Evolutionary conservation across 352 stramenopile species (phyloP), one percentile per base, ranked within the genome.

Genomic region (Phytophthora idaei): DNA sequence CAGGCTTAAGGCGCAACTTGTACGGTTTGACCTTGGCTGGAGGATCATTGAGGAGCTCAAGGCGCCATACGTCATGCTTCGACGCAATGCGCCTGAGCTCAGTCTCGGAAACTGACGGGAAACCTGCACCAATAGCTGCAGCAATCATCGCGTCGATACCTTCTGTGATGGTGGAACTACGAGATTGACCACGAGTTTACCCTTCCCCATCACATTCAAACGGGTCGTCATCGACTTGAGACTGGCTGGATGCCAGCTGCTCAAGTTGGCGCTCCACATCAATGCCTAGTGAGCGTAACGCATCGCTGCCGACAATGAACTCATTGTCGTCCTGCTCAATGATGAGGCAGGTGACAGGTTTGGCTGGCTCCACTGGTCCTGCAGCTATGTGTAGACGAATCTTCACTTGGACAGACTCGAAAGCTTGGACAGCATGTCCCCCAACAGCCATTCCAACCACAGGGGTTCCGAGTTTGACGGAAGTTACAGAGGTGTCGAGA

Each of bases 281-380:
- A 41, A 66, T 66, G 2, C 58, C 58, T 3, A 66, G 31, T 4
- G 41, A 47, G 1, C 32, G 11, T 7, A 66, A 7, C 1, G 59
- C 58, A 47, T 66, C 39, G 9, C 54, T 66, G 12, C 29, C 58
- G 1, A 66, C 4, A 48, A 66, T 66, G 9, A 66, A 66, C 32
- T 53, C 58, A 34, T 55, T 39, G 12, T 66, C 58, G 12, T 59
- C 21, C 1, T 66, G 15, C 29, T 67, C 41, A 12, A 60, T 60
- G 3, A 67, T 60, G 1, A 67, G 32, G 29, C 41, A 56, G 6
- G 27, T 42, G 11, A 67, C 59, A 1, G 50, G 50, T n/a, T 53
- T 21, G n/a, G 39, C 49, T 3, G 29, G 59, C 6, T 55, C 41
- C 59, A 55, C 59, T 6, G 49, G 49, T 15, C 49, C 59, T 0